phyloP scores from a whole-genome alignment of 2,329 filamentous ascomycete genomes.

The Alternaria arbusti region DNA sequence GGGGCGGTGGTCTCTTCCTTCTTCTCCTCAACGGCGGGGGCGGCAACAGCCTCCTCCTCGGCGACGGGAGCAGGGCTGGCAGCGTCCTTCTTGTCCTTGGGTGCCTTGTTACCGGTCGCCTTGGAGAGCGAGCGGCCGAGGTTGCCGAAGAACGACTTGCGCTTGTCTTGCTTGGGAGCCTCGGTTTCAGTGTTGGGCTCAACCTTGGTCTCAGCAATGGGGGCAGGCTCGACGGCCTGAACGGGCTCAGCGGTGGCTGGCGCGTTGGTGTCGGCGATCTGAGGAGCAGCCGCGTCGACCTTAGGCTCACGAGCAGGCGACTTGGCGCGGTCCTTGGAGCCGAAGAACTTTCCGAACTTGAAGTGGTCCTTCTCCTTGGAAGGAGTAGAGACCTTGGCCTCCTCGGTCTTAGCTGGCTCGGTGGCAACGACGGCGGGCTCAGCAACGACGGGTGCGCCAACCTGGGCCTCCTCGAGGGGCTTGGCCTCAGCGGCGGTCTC shows the following conservation, averaged over 20 bases:
- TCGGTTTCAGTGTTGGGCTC: slow-evolving; percentile 45
- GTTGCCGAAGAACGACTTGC: slow-evolving; percentile 81
- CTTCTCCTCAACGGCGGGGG: slow-evolving; percentile 23
- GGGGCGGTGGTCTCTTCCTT: slow-evolving; percentile 40
- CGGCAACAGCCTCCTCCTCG: slow-evolving; percentile 36
- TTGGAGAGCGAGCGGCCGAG: slow-evolving; percentile 59
- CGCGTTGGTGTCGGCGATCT: slow-evolving; percentile 43
- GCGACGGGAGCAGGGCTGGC: slow-evolving; percentile 43
- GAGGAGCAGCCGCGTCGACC: slow-evolving; percentile 50
- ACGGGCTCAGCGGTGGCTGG: slow-evolving; percentile 12
- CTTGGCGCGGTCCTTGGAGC: slow-evolving; percentile 59
- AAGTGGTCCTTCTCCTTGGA: slow-evolving; percentile 56
- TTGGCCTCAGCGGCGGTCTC: slow-evolving; percentile 50
- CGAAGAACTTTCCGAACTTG: slow-evolving; percentile 61
- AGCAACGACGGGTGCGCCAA: slow-evolving; percentile 44
- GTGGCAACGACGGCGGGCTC: slow-evolving; percentile 36
- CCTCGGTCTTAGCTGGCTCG: slow-evolving; percentile 37
- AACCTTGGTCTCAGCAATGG: slow-evolving; percentile 50
- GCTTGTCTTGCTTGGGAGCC: slow-evolving; percentile 74
- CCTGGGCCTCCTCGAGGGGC: slow-evolving; percentile 46
- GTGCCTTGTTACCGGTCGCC: slow-evolving; percentile 45
- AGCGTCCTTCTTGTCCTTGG: slow-evolving; percentile 43
- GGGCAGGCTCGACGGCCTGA: slow-evolving; percentile 28
- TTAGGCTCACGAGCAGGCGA: slow-evolving; percentile 51
- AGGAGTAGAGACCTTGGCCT: slow-evolving; percentile 49